Conservation (phyloP, 345 rosid genomes). For the Gossypium anomalum region DNA sequence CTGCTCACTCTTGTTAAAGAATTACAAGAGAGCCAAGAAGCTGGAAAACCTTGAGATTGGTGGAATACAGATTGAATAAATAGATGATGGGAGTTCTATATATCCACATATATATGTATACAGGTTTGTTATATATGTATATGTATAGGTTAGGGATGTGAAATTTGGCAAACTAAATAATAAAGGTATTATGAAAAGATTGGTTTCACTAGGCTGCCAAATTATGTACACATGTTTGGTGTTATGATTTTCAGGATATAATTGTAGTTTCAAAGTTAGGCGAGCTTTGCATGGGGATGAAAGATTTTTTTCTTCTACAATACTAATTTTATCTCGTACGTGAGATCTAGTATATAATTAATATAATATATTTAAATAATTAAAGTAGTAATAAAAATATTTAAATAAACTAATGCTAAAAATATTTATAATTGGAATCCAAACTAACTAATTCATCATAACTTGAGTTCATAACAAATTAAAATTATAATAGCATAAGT, state of each 20-base stretch:
- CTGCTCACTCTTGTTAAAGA: conserved; percentile 73
- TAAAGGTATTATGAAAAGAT: not conserved
- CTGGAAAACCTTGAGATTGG: conserved; percentile 54
- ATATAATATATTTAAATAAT: too few species aligned
- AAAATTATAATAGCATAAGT: too few species aligned
- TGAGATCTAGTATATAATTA: too few species aligned
- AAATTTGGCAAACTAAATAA: conserved; percentile 6
- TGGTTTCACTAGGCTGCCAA: not conserved
- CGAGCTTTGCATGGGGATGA: too few species aligned
- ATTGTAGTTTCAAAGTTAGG: not conserved
- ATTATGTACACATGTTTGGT: conserved; percentile 1
- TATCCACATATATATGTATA: not conserved
- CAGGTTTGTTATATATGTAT: not conserved
- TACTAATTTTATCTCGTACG: too few species aligned
- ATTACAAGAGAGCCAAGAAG: conserved; percentile 63
- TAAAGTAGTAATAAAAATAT: too few species aligned
- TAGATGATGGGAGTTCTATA: not conserved
- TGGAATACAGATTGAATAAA: conserved; percentile 49
- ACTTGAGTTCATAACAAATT: too few species aligned
- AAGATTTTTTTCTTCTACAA: too few species aligned
- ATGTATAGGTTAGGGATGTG: not conserved
- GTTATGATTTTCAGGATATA: not conserved
- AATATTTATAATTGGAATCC: too few species aligned
- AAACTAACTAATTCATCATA: too few species aligned
- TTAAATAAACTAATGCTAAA: too few species aligned